A percentile compares a stretch with the other conserved stretches of the same genome.
Evolutionary conservation across 192 early-diverging fungal genomes (phyloP).

Genomic region (Mortierella antarctica): DNA sequence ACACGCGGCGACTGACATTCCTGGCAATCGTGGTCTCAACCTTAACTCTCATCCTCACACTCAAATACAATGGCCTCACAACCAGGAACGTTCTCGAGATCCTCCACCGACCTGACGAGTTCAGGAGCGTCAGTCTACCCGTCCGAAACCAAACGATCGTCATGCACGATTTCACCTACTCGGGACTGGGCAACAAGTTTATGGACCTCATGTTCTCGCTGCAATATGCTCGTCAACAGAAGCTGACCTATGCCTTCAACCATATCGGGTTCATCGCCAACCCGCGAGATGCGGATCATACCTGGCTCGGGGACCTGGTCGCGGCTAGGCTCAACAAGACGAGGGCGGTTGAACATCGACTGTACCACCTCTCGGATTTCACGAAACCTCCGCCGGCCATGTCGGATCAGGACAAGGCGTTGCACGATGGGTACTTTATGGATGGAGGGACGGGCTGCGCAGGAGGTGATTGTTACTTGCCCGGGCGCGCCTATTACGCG

Average conservation of each 20-base stretch:
- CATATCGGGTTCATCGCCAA: conserved; percentile 6
- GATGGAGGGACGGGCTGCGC: too few relatives aligned
- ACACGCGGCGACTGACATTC: too few relatives aligned
- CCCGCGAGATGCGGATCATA: conserved; percentile 12
- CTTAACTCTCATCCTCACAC: neutral
- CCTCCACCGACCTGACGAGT: neutral
- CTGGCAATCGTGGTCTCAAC: neutral
- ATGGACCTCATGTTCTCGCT: conserved; percentile 3
- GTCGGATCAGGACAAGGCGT: too few relatives aligned
- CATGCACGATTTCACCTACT: conserved; percentile 12
- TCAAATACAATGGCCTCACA: neutral
- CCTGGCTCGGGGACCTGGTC: conserved; percentile 5
- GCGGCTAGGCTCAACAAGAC: neutral
- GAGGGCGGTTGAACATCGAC: neutral
- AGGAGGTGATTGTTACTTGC: too few relatives aligned
- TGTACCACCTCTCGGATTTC: too few relatives aligned
- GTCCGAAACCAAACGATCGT: neutral
- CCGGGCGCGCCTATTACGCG: too few relatives aligned
- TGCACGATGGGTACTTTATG: too few relatives aligned
- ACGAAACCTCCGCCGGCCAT: too few relatives aligned
- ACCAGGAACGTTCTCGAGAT: neutral
- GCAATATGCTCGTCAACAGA: conserved; percentile 4
- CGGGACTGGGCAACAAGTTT: conserved; percentile 11
- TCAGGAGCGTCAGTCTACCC: neutral
- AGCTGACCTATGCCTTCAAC: conserved; percentile 3